Conservation (phyloP, 176 grass and related monocot species). For the Aegilops longissima region DNA sequence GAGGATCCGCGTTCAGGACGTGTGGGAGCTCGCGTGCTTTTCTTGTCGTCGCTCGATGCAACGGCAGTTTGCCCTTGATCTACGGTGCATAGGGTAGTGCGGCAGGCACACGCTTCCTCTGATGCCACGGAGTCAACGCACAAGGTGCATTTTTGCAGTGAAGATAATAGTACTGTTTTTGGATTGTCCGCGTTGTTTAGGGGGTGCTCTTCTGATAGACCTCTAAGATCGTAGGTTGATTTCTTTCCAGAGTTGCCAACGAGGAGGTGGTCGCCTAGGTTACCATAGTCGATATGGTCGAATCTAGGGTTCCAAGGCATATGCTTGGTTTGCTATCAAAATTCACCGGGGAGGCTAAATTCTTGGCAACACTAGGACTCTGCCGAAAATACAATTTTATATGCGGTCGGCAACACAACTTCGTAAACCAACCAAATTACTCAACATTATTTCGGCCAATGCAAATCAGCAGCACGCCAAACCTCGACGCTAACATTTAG, state of each 20-base stretch:
- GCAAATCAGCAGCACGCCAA: too few relatives aligned
- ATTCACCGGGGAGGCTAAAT: too few relatives aligned
- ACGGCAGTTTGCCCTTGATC: too few relatives aligned
- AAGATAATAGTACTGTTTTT: background rate
- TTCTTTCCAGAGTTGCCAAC: background rate
- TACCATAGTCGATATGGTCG: background rate
- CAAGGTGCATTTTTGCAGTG: background rate
- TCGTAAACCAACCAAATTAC: background rate
- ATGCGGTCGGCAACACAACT: too few relatives aligned
- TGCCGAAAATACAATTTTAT: background rate
- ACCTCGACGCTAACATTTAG: background rate
- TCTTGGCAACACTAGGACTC: background rate
- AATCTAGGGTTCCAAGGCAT: too few relatives aligned
- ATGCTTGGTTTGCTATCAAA: too few relatives aligned
- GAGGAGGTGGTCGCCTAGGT: background rate
- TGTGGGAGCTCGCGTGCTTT: too few relatives aligned
- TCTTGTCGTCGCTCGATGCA: background rate
- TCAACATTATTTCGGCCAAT: background rate
- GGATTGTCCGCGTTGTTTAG: background rate
- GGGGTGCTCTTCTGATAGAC: background rate
- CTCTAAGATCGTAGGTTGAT: background rate
- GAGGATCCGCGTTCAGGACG: too few relatives aligned
- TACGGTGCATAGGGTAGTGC: too few relatives aligned
- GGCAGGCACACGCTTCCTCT: background rate
- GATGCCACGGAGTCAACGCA: background rate